Conservation (phyloP, 1,139 yeast species). For the Geotrichum bryndzae region DNA sequence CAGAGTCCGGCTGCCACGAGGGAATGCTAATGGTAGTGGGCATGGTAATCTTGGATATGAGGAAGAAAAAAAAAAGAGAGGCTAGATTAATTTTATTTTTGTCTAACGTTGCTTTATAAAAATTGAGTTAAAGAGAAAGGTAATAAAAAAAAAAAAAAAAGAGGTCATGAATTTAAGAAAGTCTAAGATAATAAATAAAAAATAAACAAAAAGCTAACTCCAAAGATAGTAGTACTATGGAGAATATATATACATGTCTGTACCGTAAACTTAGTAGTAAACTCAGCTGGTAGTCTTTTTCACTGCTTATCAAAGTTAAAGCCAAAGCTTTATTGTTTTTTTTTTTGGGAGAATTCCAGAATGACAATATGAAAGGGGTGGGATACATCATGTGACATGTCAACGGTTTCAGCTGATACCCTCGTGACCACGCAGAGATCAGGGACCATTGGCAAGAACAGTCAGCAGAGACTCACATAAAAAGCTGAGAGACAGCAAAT, state of each 20-base stretch:
- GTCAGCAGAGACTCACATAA: too few relatives aligned
- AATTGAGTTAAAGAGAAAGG: not conserved
- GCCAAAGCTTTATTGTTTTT: too few relatives aligned
- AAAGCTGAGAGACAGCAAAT: too few relatives aligned
- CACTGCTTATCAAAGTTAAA: not conserved
- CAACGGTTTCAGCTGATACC: not conserved
- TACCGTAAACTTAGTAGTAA: too few relatives aligned
- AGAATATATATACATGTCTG: too few relatives aligned
- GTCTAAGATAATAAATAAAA: not conserved
- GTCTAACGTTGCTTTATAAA: not conserved
- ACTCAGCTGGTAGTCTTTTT: too few relatives aligned
- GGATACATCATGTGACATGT: not conserved
- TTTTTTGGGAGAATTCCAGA: not conserved
- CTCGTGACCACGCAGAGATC: not conserved
- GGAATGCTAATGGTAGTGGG: constrained; percentile 38
- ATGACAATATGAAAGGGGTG: not conserved
- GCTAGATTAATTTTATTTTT: not conserved
- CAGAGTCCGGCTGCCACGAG: constrained; percentile 76
- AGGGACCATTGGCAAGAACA: not conserved
- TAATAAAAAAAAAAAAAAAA: not conserved
- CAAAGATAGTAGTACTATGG: not conserved
- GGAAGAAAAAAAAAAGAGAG: not conserved
- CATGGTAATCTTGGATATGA: not conserved
- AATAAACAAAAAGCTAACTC: not conserved
- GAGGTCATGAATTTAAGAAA: too few relatives aligned